Evolutionary conservation across 2,329 filamentous ascomycete genomes (phyloP).

Genomic region (Aspergillus chevalieri): DNA sequence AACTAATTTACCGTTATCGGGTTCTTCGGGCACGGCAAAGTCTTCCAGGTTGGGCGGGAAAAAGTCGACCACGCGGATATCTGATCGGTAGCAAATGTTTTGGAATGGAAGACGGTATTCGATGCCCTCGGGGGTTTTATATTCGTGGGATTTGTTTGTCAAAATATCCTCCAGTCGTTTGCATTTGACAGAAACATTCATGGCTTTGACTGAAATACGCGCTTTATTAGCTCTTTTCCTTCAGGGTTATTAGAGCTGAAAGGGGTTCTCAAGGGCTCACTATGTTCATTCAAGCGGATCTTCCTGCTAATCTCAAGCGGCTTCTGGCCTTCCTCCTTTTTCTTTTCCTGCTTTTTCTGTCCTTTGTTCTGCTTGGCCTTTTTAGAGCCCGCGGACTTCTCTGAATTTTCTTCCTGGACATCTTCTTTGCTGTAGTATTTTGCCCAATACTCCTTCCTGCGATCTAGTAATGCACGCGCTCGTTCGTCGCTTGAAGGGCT

Average conservation of each 20-base stretch:
- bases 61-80: slow-evolving; percentile 77
- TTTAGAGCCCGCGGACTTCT: slow-evolving; percentile 9
- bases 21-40: slow-evolving; percentile 54
- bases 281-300: slow-evolving; percentile 35
- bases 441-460: slow-evolving; percentile 61
- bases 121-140: slow-evolving; percentile 41
- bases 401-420: slow-evolving; percentile 27
- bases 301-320: slow-evolving; percentile 17
- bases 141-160: slow-evolving; percentile 41
- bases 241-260: not conserved
- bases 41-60: slow-evolving; percentile 63
- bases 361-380: slow-evolving; percentile 28
- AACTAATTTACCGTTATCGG: slow-evolving; percentile 49
- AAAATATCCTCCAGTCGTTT: slow-evolving; percentile 46
- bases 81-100: slow-evolving; percentile 63
- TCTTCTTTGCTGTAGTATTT: slow-evolving; percentile 34
- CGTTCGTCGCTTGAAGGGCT: slow-evolving; percentile 41
- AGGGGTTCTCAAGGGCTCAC: slow-evolving; percentile 25
- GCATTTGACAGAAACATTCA: slow-evolving; percentile 36
- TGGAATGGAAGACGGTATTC: slow-evolving; percentile 60
- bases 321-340: slow-evolving; percentile 26
- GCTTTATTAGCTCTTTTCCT: slow-evolving; percentile 2
- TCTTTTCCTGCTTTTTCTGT: slow-evolving; percentile 16
- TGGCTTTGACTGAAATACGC: slow-evolving; percentile 41
- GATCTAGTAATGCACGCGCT: slow-evolving; percentile 53